Conservation (phyloP, 139 green algal genomes). For the Chlamydomonas sp. region DNA sequence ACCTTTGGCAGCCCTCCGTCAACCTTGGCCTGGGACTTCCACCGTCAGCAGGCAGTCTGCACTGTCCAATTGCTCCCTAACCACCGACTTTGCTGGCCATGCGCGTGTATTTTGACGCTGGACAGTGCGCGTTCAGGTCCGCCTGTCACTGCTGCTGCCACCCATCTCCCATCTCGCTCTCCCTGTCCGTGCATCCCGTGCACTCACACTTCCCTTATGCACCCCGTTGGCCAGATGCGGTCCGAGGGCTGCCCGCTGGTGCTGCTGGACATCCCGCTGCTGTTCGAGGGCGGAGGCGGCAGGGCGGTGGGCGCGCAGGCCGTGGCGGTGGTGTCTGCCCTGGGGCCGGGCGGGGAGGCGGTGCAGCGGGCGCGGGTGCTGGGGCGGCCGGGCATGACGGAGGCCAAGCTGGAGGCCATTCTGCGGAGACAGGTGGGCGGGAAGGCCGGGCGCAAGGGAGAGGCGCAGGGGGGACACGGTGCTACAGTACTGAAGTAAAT, state of each 20-base stretch:
- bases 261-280: slow-evolving; percentile 88
- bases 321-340: slow-evolving; percentile 77
- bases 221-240: slow-evolving; percentile 21
- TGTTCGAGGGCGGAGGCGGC: slow-evolving; percentile 77
- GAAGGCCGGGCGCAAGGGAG: no score
- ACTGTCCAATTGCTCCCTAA: no score
- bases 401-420: slow-evolving; percentile 79
- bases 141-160: no score
- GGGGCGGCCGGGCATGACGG: slow-evolving; percentile 78
- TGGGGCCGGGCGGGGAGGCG: slow-evolving; percentile 12
- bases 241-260: slow-evolving; percentile 52
- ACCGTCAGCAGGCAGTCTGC: no score
- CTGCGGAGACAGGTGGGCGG: slow-evolving; percentile 70
- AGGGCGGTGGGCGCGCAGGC: slow-evolving; percentile 62
- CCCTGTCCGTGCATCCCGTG: not conserved
- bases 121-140: not conserved
- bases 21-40: no score
- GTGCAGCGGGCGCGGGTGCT: slow-evolving; percentile 80
- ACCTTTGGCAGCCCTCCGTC: no score
- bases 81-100: not conserved
- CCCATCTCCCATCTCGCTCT: not conserved
- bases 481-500: no score
- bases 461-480: no score
- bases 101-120: not conserved
- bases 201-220: not conserved